Conservation (phyloP, 306 rosid genomes). For the Canavalia gladiata region DNA sequence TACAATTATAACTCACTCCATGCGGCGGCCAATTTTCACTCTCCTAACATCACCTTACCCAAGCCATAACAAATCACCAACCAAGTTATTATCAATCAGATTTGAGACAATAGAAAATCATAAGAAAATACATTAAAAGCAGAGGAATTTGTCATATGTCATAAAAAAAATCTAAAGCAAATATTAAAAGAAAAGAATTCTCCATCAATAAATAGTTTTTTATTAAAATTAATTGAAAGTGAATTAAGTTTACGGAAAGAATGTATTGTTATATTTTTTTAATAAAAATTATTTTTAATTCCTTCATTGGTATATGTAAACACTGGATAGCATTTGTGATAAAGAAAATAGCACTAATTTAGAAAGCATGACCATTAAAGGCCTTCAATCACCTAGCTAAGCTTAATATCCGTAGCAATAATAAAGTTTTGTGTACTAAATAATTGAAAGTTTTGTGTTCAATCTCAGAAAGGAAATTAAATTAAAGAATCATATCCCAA, state of each 20-base stretch:
- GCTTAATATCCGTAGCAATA: no score
- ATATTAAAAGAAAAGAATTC: not conserved
- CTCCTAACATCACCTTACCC: not conserved
- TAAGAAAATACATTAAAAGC: not conserved
- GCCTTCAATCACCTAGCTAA: no score
- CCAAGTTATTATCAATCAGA: not conserved
- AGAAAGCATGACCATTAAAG: no score
- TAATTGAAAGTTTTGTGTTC: not conserved
- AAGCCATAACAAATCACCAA: no score
- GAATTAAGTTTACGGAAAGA: no score
- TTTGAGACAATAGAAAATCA: not conserved
- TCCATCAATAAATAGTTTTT: not conserved
- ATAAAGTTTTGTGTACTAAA: no score
- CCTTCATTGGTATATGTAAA: no score
- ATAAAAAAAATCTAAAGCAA: not conserved
- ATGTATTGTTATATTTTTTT: no score
- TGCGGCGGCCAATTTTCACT: not conserved
- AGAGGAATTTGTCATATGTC: not conserved
- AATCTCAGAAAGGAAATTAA: not conserved
- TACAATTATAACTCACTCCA: constrained; percentile 3
- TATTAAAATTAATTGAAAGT: no score
- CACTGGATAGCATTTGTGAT: no score
- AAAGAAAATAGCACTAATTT: no score
- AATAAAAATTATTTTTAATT: no score
- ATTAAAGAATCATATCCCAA: not conserved